Percentiles rank a stretch among this genome's conserved stretches.
Conservation (phyloP, 2,329 filamentous ascomycete genomes). For the Aphanoascus verrucosus region DNA sequence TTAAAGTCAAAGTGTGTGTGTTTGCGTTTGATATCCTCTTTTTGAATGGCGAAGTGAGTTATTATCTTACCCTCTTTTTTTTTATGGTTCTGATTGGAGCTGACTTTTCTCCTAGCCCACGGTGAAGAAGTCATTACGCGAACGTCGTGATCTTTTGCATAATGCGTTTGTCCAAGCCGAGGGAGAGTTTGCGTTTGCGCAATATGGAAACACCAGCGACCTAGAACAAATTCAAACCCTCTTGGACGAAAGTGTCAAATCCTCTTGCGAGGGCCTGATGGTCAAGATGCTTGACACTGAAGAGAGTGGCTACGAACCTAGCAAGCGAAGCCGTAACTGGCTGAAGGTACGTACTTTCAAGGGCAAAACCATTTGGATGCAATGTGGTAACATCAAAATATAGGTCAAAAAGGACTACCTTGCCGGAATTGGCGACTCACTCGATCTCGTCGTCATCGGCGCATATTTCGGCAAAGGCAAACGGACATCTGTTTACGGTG, state of each 20-base stretch:
- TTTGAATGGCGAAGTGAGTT: conserved; percentile 65
- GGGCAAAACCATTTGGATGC: neutral
- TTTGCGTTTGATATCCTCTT: conserved; percentile 95
- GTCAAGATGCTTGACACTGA: conserved; percentile 96
- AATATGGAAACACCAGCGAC: conserved; percentile 74
- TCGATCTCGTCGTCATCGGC: conserved; percentile 90
- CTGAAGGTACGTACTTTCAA: conserved; percentile 56
- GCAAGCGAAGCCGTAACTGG: conserved; percentile 94
- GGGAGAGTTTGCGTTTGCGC: conserved; percentile 85
- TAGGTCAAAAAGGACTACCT: conserved; percentile 98
- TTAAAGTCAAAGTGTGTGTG: conserved; percentile 93
- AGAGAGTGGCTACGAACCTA: conserved; percentile 91
- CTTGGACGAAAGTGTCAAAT: conserved; percentile 88
- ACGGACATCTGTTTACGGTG: conserved; percentile 88
- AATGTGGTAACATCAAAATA: conserved; percentile 2
- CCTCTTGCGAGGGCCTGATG: conserved; percentile 95
- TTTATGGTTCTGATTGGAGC: conserved; percentile 18
- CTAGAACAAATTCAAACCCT: conserved; percentile 88
- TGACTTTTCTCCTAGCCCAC: conserved; percentile 43
- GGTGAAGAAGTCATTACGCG: conserved; percentile 75
- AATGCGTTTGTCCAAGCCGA: conserved; percentile 65
- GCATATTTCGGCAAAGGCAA: conserved; percentile 93
- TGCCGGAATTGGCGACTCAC: conserved; percentile 80
- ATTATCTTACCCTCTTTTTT: neutral
- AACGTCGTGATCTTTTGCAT: conserved; percentile 66